Base-by-base conservation (phyloP, 139 green algal species). In the Picochlorum sp. region DNA sequence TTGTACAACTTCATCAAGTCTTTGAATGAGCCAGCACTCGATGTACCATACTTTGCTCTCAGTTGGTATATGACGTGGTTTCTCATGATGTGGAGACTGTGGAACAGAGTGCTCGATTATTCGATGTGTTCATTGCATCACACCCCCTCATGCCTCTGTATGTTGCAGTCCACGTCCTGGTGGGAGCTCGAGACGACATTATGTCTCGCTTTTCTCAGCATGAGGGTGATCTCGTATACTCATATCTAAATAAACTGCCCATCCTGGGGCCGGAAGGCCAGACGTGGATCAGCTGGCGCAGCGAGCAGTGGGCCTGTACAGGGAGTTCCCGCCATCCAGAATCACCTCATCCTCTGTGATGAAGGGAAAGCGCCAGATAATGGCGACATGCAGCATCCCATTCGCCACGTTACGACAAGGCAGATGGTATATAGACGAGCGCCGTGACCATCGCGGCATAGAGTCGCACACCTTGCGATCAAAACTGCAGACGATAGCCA, bases 81-180 rank as follows among this genome's bases (percentile, higher is more conserved):
- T 74, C 86, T 0, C 87, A 94, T 70, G 81, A 90, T 57, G 63
- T 91, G 37, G 60, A 63, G 15, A 49, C 45, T 24, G 72, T 90
- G 72, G 31, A 64, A 8, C 51, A 83, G 30, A 72, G 74, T 0
- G 74, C 78, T 9, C 78, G 90, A 13, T 78, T 96, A 15, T 96
- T 94, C 64, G 90, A 96, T 77, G 75, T 95, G 13, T 94, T 96
- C 62, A 69, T 96, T 13, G 62, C 89, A 2, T 76, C 76, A 4
- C 90, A 94, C 77, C 90, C 90, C 3, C 77, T 94, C 34, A 90
- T 95, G 85, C 87, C 90, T 10, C 75, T 96, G n/a, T 96, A 96
- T 59, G 55, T 94, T 11, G 84, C 81, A 1, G 89, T 78, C 1
- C 81, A 76, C 2, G 83, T 77, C 6, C 83, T 95, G 65, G 60